Evolutionary conservation across 2,329 filamentous ascomycete genomes (phyloP).

Genomic region (Verticillium dahliae): DNA sequence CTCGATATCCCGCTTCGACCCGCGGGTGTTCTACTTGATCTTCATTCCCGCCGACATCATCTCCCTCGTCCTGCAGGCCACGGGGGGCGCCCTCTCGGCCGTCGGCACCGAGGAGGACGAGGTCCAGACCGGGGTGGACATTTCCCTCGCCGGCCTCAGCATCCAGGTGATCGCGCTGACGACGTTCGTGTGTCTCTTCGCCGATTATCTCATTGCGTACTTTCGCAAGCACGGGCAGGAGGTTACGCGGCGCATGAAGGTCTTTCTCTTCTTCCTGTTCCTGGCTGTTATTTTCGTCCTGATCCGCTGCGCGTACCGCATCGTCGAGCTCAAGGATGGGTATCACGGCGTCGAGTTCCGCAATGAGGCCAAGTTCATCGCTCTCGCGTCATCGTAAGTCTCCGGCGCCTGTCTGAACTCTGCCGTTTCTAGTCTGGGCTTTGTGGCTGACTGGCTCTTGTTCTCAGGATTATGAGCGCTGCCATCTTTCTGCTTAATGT

Average conservation of each 20-base stretch:
- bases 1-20: conserved; percentile 19
- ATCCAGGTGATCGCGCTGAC: conserved; percentile 44
- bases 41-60: conserved; percentile 44
- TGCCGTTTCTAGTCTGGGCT: not conserved
- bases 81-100: conserved; percentile 39
- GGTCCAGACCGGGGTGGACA: conserved; percentile 32
- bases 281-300: conserved; percentile 49
- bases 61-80: conserved; percentile 44
- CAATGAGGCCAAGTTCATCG: conserved; percentile 35
- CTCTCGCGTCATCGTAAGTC: conserved; percentile 29
- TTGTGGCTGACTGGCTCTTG: not conserved
- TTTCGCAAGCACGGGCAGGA: conserved; percentile 20
- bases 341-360: conserved; percentile 43
- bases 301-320: conserved; percentile 50
- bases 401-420: too few species aligned
- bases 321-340: conserved; percentile 50
- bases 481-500: not conserved
- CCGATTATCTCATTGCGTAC: conserved; percentile 29
- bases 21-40: conserved; percentile 22
- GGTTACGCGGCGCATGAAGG: conserved; percentile 27
- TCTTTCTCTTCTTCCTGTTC: conserved; percentile 41
- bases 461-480: not conserved
- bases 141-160: conserved; percentile 43
- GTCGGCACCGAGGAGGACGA: conserved; percentile 22
- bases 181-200: conserved; percentile 34